Base-by-base conservation (phyloP, 108 stramenopile species). In the Fistulifera pelliculosa region DNA sequence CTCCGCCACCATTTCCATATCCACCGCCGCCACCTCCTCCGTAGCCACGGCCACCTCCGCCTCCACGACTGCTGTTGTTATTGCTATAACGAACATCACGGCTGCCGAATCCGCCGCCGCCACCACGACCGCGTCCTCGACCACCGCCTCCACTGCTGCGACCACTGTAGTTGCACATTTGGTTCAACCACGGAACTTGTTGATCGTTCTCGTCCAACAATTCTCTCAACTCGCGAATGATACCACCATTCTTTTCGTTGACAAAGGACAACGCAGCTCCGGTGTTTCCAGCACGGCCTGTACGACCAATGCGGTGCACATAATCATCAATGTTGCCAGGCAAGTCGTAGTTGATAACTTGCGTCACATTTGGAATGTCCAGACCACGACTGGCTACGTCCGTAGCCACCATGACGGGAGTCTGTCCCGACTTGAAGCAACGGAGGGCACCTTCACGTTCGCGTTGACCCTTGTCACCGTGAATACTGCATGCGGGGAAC, bases 261-360 rank as follows among this genome's bases (percentile, higher is more conserved):
- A 98, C 75, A 70, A 96, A 98, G 22, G 92, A 82, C 22, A 99
- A 65, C 2, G 99, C 86, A 2, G 66, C 56, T 22, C 99, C 99
- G 47, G 88, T 93, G 40, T 96, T 94, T 25, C 96, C 97, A 8
- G 97, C 98, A 52, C 99, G 87, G n/a, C 96, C 99, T 11, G 96
- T 97, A 68, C 99, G 96, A 22, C 99, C 99, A 68, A 98, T 96
- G 41, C 99, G 77, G 75, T 99, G 99, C 21, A 98, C 93, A 63
- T 98, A 99, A 56, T 87, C 83, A 44, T 98, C 97, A 69, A 98
- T 96, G 27, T 85, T 90, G 27, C 66, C 62, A 25, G 99, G 97
- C 38, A 96, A 63, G 60, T 98, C 97, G 64, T 82, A 98, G 69
- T 99, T 98, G 69, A 98, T 61, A 7, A 98, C 96, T 54, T 94